Evolutionary conservation across 306 rosid genomes (phyloP).

Genomic region (Casuarina glauca): DNA sequence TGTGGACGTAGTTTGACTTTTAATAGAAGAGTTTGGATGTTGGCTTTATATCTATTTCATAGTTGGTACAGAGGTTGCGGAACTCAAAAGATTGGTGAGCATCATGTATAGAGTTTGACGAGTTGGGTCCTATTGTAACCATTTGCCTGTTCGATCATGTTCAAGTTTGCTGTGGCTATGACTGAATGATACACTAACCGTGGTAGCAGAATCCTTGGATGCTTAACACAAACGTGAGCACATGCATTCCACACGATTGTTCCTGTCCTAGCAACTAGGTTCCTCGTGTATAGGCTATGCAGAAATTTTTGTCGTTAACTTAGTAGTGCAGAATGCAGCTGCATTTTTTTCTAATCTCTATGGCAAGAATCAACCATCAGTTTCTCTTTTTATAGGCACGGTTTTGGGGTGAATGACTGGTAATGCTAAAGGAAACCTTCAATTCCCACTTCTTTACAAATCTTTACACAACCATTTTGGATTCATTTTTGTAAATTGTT

Average conservation of each 20-base stretch:
- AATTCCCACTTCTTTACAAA: too few species aligned
- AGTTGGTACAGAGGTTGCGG: neutral
- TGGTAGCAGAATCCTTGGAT: neutral
- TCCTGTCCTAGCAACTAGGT: neutral
- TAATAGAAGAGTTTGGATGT: neutral
- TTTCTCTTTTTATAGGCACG: too few species aligned
- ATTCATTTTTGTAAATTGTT: too few species aligned
- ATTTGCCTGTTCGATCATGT: neutral
- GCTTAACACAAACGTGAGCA: neutral
- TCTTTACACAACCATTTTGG: too few species aligned
- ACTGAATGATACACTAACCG: neutral
- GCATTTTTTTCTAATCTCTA: too few species aligned
- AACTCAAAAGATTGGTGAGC: neutral
- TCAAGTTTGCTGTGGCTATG: neutral
- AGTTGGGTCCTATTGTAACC: neutral
- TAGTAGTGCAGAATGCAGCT: neutral
- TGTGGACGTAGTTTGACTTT: slow-evolving; percentile 26
- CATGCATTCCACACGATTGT: neutral
- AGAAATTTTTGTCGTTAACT: neutral
- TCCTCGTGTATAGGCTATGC: neutral
- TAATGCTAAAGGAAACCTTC: neutral
- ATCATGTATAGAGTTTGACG: neutral
- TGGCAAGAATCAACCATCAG: too few species aligned
- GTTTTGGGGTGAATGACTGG: too few species aligned
- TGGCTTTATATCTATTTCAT: neutral